Evolutionary conservation across 371 early-diverging fungal genomes (phyloP).

Genomic region (Mortierella polycephala): DNA sequence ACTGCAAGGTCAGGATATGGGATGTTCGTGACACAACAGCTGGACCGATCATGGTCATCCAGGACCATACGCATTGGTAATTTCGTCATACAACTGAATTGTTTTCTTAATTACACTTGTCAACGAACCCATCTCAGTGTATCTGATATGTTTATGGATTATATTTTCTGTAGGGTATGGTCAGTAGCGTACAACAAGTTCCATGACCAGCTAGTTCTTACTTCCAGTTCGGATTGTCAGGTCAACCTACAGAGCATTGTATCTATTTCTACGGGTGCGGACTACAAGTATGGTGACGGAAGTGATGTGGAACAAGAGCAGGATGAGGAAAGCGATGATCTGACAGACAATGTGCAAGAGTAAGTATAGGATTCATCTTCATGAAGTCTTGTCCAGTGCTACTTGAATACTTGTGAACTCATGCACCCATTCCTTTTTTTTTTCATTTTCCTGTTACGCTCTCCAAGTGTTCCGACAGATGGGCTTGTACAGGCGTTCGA

Average conservation of each 20-base stretch:
- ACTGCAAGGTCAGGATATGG: slow-evolving; percentile 86
- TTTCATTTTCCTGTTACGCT: slow-evolving; percentile 3
- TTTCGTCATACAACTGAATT: not conserved
- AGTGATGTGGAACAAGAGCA: slow-evolving; percentile 43
- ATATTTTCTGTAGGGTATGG: slow-evolving; percentile 73
- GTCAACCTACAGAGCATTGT: slow-evolving; percentile 87
- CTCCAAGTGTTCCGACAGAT: slow-evolving; percentile 70
- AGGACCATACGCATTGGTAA: slow-evolving; percentile 90
- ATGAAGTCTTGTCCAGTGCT: no score
- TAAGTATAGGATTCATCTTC: slow-evolving; percentile 5
- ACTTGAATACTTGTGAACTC: no score
- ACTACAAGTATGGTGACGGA: slow-evolving; percentile 55
- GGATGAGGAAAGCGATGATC: slow-evolving; percentile 26
- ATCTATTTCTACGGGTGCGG: slow-evolving; percentile 83
- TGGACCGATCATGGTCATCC: slow-evolving; percentile 67
- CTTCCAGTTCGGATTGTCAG: slow-evolving; percentile 84
- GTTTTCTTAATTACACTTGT: not conserved
- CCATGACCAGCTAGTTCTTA: slow-evolving; percentile 91
- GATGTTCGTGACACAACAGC: slow-evolving; percentile 70
- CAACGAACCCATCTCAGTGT: not conserved
- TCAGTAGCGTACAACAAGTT: slow-evolving; percentile 83
- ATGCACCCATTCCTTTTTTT: not conserved
- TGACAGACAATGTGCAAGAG: slow-evolving; percentile 38
- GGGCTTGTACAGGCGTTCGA: slow-evolving; percentile 86
- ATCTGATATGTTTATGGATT: not conserved